A percentile compares a stretch with the other conserved stretches of the same genome.
phyloP scores from a whole-genome alignment of 306 rosid genomes.

The Quercus rubra region DNA sequence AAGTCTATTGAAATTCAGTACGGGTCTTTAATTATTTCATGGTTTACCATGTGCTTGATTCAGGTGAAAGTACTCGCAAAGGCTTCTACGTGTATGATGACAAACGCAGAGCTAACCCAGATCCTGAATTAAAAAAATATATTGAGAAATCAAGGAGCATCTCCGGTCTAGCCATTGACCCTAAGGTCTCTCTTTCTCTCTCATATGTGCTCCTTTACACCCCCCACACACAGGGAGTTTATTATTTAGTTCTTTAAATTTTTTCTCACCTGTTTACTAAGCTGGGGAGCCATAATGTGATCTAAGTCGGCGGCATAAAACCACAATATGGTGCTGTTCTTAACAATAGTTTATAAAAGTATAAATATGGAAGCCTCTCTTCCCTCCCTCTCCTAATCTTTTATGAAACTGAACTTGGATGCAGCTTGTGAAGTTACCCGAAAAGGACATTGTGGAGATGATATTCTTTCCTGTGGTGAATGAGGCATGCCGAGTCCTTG shows the following conservation, averaged over 20 bases:
- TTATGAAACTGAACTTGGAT: conserved; percentile 23
- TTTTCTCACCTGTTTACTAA: not conserved
- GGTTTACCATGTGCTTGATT: conserved; percentile 9
- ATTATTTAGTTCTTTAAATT: not conserved
- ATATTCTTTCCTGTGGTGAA: conserved; percentile 93
- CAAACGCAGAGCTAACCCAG: conserved; percentile 72
- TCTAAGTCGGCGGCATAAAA: not conserved
- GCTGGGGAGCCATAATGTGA: not conserved
- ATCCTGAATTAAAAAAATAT: conserved; percentile 76
- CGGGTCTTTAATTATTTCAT: not conserved
- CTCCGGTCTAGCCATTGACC: conserved; percentile 62
- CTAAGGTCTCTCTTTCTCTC: conserved; percentile 54
- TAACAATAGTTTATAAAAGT: not conserved
- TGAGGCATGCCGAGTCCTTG: conserved; percentile 94
- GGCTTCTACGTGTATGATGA: conserved; percentile 86
- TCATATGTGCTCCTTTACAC: not conserved
- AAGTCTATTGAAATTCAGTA: not conserved
- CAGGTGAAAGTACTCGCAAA: conserved; percentile 73
- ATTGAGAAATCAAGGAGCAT: conserved; percentile 83
- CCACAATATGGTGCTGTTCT: not conserved
- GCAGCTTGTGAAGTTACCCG: conserved; percentile 71
- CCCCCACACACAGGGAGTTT: not conserved
- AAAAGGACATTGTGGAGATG: conserved; percentile 89
- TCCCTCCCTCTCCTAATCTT: not conserved
- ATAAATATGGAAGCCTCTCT: not conserved